Conservation (phyloP, 805 yeast genomes). For the Metschnikowia drakensbergensis region DNA sequence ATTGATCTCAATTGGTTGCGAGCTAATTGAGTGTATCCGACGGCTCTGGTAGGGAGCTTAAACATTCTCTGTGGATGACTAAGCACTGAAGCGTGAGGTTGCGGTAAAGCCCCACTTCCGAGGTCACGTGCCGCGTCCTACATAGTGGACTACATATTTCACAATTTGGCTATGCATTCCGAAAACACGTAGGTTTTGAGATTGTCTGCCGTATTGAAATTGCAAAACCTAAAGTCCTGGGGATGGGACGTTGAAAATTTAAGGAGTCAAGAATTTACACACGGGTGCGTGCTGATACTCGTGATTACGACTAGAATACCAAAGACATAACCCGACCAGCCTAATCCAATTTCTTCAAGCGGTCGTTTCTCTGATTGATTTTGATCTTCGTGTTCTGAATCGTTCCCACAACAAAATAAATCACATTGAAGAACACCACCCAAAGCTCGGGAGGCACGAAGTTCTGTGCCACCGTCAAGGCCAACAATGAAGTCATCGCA, state of each 20-base stretch:
- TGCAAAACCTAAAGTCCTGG: too few relatives aligned
- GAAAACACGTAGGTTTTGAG: too few relatives aligned
- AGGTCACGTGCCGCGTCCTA: conserved; percentile 1
- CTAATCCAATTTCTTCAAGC: conserved; percentile 9
- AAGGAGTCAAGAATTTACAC: too few relatives aligned
- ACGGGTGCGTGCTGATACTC: too few relatives aligned
- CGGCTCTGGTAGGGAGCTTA: conserved; percentile 6
- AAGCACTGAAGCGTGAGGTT: not conserved
- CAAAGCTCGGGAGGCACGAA: conserved; percentile 55
- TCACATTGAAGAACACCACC: conserved; percentile 59
- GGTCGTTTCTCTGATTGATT: conserved; percentile 18
- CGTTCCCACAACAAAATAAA: conserved; percentile 59
- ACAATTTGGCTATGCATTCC: too few relatives aligned
- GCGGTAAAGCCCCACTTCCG: conserved; percentile 1
- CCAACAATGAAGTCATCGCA: conserved; percentile 49
- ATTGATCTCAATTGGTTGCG: conserved; percentile 18
- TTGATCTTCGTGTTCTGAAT: conserved; percentile 57
- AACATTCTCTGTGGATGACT: conserved; percentile 11
- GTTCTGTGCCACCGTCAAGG: conserved; percentile 54
- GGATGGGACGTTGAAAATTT: too few relatives aligned
- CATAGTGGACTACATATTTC: too few relatives aligned
- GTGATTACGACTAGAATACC: too few relatives aligned
- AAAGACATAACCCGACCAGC: too few relatives aligned
- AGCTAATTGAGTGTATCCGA: conserved; percentile 5
- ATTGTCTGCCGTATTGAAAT: too few relatives aligned